Conservation (phyloP, 73 alveolate genomes). For the Tetrahymena borealis region DNA sequence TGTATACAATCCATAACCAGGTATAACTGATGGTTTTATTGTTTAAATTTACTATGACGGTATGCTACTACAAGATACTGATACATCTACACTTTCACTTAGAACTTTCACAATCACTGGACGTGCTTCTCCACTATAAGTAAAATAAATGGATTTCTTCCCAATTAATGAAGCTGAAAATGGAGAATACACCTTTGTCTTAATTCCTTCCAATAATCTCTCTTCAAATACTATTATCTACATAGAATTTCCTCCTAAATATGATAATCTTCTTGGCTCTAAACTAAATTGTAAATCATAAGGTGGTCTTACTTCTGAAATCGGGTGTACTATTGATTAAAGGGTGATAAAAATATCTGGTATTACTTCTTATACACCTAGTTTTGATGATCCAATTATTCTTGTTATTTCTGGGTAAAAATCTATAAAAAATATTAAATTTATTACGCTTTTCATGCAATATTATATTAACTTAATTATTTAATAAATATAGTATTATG, state of each 20-base stretch:
- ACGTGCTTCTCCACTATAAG: slow-evolving; percentile 9
- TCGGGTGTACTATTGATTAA: slow-evolving; percentile 24
- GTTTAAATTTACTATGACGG: slow-evolving; percentile 37
- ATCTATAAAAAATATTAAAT: slow-evolving; percentile 22
- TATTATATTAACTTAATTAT: not conserved
- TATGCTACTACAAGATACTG: slow-evolving; percentile 16
- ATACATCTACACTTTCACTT: not conserved
- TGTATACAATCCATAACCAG: slow-evolving; percentile 33
- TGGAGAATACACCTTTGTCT: slow-evolving; percentile 31
- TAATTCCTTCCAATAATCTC: slow-evolving; percentile 32
- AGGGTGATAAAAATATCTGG: slow-evolving; percentile 30
- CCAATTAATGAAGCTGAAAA: slow-evolving; percentile 54
- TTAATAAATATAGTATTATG: not conserved
- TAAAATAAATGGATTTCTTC: slow-evolving; percentile 21
- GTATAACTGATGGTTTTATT: slow-evolving; percentile 38
- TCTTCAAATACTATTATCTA: not conserved
- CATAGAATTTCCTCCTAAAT: slow-evolving; percentile 37
- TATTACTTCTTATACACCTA: slow-evolving; percentile 25
- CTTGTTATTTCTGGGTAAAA: slow-evolving; percentile 38
- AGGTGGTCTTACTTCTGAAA: slow-evolving; percentile 28
- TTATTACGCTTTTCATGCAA: too few relatives aligned
- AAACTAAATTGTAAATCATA: slow-evolving; percentile 38
- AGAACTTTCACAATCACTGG: slow-evolving; percentile 20
- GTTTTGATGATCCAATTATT: slow-evolving; percentile 21
- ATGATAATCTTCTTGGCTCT: slow-evolving; percentile 39